Percentiles rank a stretch among this genome's conserved stretches.
phyloP scores from a whole-genome alignment of 1,284 basidiomycete genomes.

The Sutorius eximius region DNA sequence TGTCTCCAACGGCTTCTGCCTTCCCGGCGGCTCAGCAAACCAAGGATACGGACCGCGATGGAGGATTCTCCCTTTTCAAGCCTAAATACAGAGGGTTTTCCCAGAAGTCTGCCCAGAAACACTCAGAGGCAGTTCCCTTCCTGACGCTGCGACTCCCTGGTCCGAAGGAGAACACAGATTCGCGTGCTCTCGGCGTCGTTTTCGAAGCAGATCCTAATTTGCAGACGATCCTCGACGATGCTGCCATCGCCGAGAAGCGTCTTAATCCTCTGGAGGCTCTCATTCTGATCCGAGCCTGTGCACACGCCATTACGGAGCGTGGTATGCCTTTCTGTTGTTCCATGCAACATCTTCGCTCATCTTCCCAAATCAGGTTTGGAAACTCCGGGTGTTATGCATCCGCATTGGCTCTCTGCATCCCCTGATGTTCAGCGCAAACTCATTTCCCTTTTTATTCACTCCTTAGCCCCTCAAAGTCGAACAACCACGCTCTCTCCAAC shows the following conservation, averaged over 20 bases:
- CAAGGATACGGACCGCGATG: slow-evolving; percentile 39
- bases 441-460: slow-evolving; percentile 69
- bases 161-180: slow-evolving; percentile 47
- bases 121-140: slow-evolving; percentile 39
- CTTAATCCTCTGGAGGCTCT: slow-evolving; percentile 62
- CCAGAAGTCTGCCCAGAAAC: slow-evolving; percentile 28
- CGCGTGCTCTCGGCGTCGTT: slow-evolving; percentile 51
- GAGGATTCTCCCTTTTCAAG: slow-evolving; percentile 49
- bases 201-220: slow-evolving; percentile 59
- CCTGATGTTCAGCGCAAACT: slow-evolving; percentile 64
- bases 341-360: slow-evolving; percentile 6
- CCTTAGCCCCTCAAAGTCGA: slow-evolving; percentile 48
- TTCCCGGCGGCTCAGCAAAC: slow-evolving; percentile 38
- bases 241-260: slow-evolving; percentile 53
- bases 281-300: slow-evolving; percentile 60
- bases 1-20: slow-evolving; percentile 47
- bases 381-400: slow-evolving; percentile 76
- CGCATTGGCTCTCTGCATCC: slow-evolving; percentile 75
- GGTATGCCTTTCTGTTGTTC: slow-evolving; percentile 41
- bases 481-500: slow-evolving; percentile 50
- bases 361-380: slow-evolving; percentile 53
- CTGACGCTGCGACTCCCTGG: slow-evolving; percentile 61
- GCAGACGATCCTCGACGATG: slow-evolving; percentile 47
- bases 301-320: slow-evolving; percentile 57
- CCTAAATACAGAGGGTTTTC: slow-evolving; percentile 44